phyloP scores from a whole-genome alignment of 1,284 basidiomycete genomes.

The Prillingera fragicola region DNA sequence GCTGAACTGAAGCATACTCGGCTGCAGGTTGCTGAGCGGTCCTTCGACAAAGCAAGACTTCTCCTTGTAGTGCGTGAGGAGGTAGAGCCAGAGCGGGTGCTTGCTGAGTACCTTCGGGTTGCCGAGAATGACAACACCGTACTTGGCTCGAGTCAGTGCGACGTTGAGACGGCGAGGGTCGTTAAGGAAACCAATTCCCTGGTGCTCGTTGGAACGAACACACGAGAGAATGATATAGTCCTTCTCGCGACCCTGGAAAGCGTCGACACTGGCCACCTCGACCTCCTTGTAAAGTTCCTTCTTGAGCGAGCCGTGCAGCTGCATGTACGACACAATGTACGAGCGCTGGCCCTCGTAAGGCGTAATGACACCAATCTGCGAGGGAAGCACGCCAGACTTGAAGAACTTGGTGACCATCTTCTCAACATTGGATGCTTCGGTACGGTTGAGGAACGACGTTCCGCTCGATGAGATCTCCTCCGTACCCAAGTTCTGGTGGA shows the following conservation, averaged over 20 bases:
- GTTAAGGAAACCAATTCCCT: conserved; percentile 98
- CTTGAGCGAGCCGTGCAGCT: conserved; percentile 94
- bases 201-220: conserved; percentile 98
- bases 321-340: conserved; percentile 99
- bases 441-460: conserved; percentile 97
- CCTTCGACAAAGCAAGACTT: conserved; percentile 92
- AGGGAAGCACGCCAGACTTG: conserved; percentile 92
- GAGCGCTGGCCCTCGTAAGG: conserved; percentile 99
- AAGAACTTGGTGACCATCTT: conserved; percentile 99
- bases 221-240: conserved; percentile 99
- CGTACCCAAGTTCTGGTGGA: conserved; percentile 97
- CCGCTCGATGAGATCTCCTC: conserved; percentile 98
- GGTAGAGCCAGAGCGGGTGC: conserved; percentile 98
- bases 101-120: conserved; percentile 99
- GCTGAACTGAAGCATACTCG: conserved; percentile 98
- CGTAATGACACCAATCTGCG: conserved; percentile 96
- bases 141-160: conserved; percentile 93
- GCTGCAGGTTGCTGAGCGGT: conserved; percentile 89
- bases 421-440: conserved; percentile 97
- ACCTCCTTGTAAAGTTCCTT: conserved; percentile 99
- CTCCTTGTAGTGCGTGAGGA: conserved; percentile 98
- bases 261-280: conserved; percentile 97
- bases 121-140: conserved; percentile 94
- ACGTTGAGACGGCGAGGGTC: conserved; percentile 96
- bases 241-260: conserved; percentile 99